phyloP scores from a whole-genome alignment of 345 rosid genomes.

The Pseudoturritis turrita region DNA sequence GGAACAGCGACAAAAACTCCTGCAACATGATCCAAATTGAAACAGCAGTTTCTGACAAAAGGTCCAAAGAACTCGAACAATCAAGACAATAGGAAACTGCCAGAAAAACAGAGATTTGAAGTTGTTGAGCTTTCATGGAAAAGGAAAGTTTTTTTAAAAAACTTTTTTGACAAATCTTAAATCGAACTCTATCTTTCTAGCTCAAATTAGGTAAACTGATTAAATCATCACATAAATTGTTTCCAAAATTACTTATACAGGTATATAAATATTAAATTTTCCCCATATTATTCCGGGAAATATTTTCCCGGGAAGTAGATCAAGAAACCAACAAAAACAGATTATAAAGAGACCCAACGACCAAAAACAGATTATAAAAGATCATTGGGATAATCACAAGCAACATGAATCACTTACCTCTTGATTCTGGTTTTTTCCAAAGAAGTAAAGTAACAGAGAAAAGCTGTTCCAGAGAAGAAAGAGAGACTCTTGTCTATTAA shows the following conservation, averaged over 20 bases:
- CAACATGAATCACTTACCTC: conserved; percentile 19
- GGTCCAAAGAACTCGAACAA: not conserved
- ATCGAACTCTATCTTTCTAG: conserved; percentile 15
- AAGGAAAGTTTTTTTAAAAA: not conserved
- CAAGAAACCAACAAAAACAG: not conserved
- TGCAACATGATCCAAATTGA: conserved; percentile 7
- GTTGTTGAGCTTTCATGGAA: conserved; percentile 30
- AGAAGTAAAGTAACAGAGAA: conserved; percentile 14
- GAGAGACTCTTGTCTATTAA: not conserved
- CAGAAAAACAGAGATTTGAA: conserved; percentile 23
- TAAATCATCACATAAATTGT: conserved; percentile 6
- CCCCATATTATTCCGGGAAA: not conserved
- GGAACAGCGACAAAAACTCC: not conserved
- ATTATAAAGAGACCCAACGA: not conserved
- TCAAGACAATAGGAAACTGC: conserved; percentile 19
- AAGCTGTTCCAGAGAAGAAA: conserved; percentile 18
- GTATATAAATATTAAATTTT: not conserved
- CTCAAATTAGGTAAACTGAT: conserved; percentile 11
- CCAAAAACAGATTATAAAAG: not conserved
- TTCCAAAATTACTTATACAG: not conserved
- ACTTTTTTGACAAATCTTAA: conserved; percentile 11
- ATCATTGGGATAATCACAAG: not conserved
- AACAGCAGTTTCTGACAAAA: not conserved
- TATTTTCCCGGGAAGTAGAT: not conserved
- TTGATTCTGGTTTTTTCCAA: conserved; percentile 5